phyloP scores from a whole-genome alignment of 148 eudicot species.

The Rhododendron kiyosumense region DNA sequence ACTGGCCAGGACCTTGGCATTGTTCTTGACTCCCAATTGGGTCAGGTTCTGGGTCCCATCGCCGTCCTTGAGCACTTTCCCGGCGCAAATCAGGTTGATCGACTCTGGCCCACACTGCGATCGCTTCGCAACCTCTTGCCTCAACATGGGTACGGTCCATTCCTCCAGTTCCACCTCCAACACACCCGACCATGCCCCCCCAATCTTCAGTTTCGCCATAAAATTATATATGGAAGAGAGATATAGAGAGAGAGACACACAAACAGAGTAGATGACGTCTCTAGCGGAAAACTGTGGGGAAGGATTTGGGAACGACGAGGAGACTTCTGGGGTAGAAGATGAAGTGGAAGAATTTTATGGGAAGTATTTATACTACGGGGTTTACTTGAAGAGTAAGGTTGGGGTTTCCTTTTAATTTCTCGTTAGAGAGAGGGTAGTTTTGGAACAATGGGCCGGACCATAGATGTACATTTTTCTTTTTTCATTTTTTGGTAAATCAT shows the following conservation, averaged over 20 bases:
- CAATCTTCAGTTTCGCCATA: constrained; percentile 65
- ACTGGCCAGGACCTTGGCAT: constrained; percentile 61
- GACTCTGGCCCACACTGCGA: constrained; percentile 28
- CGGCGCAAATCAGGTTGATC: constrained; percentile 64
- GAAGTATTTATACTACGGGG: neutral
- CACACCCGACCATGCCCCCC: constrained; percentile 76
- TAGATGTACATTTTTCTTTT: too few species aligned
- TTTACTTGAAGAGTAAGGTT: constrained; percentile 9
- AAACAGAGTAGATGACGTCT: neutral
- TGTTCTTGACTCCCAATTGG: constrained; percentile 60
- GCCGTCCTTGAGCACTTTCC: constrained; percentile 58
- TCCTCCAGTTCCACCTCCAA: constrained; percentile 53
- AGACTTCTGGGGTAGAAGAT: neutral
- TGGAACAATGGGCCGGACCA: too few species aligned
- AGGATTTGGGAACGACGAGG: neutral
- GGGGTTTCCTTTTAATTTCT: neutral
- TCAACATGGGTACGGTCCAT: constrained; percentile 66
- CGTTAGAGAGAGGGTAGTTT: too few species aligned
- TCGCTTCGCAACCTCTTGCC: constrained; percentile 48
- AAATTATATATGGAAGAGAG: neutral
- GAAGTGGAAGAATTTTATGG: neutral
- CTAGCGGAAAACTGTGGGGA: neutral
- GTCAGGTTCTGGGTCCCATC: constrained; percentile 40
- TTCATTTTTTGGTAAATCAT: too few species aligned
- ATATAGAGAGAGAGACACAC: neutral